Base-by-base conservation (phyloP, 192 early-diverging fungal species). In the Tieghemiomyces parasiticus region DNA sequence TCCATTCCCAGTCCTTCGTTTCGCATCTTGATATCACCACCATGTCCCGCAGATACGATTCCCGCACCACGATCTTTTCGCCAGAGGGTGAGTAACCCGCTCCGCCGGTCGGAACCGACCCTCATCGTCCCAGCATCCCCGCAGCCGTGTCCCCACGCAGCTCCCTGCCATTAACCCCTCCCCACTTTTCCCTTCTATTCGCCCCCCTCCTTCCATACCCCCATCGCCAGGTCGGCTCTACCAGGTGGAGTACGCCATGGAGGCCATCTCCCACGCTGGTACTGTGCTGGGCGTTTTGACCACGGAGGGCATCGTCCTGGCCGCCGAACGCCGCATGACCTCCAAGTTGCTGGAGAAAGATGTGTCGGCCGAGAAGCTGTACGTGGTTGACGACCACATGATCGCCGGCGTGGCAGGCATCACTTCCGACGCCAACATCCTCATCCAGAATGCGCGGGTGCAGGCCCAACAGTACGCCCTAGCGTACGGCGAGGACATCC, bases 231-330 rank as follows among this genome's bases (percentile, higher is more conserved):
- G 93, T 38, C 82, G 92, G n/a, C 74, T 99, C 49, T 93, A 95
- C 74, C 96, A 99, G 77, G 96, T 99, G 60, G 96, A 99, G 76
- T 97, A 99, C 72, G 96, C 96, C 26, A 97, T 99, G 93, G 93
- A 99, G 71, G 94, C 96, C 35, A 97, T 99, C 69, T 92, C 90
- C 6, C 92, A 91, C 62, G 96, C 94, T 30, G 92, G 93, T 47
- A 96, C 88, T 58, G 86, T 88, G 19, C 81, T 99, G 29, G 96
- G 96, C 46, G 84, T 99, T 61, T 79, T 92, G 56, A 77, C 87
- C 48, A 82, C 79, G 46, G 93, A 99, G 59, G 96, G 96, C 47
- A 80, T 97, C 47, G 89, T 99, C 2, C 80, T 99, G 66, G 94
- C 91, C 25, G 96, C 96, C 28, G 93, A 96, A 73, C 94, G 94